Evolutionary conservation across 805 yeast species (phyloP).

Genomic region (Saccharomycopsis synnaedendra): DNA sequence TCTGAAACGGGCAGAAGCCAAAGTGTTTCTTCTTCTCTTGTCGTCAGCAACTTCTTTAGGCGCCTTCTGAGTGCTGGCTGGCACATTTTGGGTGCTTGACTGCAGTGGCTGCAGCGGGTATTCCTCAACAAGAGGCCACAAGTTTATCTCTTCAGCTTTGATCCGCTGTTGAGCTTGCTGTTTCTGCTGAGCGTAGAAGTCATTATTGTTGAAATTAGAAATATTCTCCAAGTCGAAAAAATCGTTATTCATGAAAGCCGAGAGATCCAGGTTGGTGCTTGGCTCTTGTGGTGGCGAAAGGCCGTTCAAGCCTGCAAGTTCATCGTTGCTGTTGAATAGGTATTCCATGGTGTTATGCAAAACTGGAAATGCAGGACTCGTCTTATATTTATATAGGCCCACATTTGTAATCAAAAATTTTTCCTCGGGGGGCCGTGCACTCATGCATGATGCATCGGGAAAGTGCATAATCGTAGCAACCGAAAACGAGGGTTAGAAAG

Average conservation of each 20-base stretch:
- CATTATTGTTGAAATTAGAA: background rate
- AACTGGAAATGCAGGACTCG: no score
- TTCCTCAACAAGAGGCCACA: background rate
- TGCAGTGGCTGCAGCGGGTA: background rate
- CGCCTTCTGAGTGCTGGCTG: conserved; percentile 1
- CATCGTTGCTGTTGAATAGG: no score
- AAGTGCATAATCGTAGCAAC: no score
- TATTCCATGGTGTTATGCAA: no score
- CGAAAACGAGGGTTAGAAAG: no score
- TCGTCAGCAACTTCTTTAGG: conserved; percentile 24
- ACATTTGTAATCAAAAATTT: no score
- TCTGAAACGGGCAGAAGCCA: conserved; percentile 90
- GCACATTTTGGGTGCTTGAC: background rate
- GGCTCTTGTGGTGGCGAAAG: no score
- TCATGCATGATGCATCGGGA: no score
- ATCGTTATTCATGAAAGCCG: background rate
- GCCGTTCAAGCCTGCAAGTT: no score
- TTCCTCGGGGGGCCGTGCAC: no score
- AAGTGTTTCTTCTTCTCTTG: conserved; percentile 81
- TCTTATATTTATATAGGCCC: no score
- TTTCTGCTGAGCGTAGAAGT: background rate
- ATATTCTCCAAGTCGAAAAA: conserved; percentile 1
- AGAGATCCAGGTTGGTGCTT: background rate
- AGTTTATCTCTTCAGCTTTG: background rate
- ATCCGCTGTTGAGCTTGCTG: background rate